These are phyloP conservation scores for Breynia disticha DNA, from an alignment of 441 rosid genomes.

Conservation along the genomic window DNA sequence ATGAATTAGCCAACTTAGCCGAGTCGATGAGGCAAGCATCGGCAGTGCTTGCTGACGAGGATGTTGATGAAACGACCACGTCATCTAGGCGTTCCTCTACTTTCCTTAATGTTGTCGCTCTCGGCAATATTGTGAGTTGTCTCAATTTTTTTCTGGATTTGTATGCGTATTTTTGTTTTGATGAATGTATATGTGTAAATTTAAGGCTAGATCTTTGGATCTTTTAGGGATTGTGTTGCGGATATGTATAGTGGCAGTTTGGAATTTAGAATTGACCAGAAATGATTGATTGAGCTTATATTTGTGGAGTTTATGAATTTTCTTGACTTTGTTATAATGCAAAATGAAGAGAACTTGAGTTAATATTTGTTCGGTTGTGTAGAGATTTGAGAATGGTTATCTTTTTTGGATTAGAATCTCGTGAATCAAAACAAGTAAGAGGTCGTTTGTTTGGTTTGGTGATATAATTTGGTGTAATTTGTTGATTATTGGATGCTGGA, in stretches of 20 bases:
- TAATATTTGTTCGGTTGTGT: no score
- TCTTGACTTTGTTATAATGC: background rate
- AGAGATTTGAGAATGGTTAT: no score
- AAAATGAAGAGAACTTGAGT: background rate
- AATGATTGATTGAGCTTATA: background rate
- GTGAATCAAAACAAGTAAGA: no score
- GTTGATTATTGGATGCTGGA: no score
- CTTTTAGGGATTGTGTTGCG: constrained; percentile 6
- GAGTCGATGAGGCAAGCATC: constrained; percentile 80
- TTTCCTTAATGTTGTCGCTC: constrained; percentile 68
- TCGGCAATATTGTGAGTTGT: constrained; percentile 80
- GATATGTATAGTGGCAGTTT: no score
- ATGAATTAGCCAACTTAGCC: constrained; percentile 64
- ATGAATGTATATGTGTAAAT: no score
- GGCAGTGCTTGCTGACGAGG: constrained; percentile 81
- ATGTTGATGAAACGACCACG: constrained; percentile 46
- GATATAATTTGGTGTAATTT: no score
- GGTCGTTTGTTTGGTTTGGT: no score
- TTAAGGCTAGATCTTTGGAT: constrained; percentile 20
- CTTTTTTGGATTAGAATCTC: no score
- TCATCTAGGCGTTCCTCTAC: constrained; percentile 49
- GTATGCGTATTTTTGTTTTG: background rate
- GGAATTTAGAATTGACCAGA: background rate
- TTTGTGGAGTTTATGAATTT: background rate
- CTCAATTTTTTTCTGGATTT: background rate